Evolutionary conservation across 306 rosid genomes (phyloP), one percentile per base, ranked within the genome.

Genomic region (Corylus heterophylla): DNA sequence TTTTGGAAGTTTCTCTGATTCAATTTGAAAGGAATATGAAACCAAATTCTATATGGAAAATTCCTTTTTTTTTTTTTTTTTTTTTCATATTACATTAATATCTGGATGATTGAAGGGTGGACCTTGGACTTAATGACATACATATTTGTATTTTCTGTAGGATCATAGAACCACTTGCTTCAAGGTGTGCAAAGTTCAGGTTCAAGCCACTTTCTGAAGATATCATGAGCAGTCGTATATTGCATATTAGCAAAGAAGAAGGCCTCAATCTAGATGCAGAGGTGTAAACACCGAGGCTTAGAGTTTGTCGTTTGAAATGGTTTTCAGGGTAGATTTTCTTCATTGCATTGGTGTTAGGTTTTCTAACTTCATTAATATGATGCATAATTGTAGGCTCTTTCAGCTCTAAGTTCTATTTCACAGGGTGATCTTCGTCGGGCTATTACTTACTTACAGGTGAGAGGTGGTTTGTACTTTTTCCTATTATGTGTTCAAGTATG

Each of bases 351-450:
- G 49, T 76, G 61, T 61, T 49, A 64, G 51, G 69, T 39, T 54
- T 59, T 73, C 25, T 47, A 51, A 79, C 52, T 54, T 71, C 50
- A 80, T 80, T 73, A 9, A 70, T 29, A 59, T 85, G 16, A 64
- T 77, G 59, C 63, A 44, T 29, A 20, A 35, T 8, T 79, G 52
- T 39, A 95, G 99, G 97, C 89, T 82, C 94, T 91, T 79, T 89
- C 97, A 75, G 88, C 94, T 59, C 82, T 95, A 61, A 90, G 96
- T 78, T 91, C 88, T 78, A 95, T 93, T 73, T 95, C 99, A 77
- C 93, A 93, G 79, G 99, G 98, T 68, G 99, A 95, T 88, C 97
- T 95, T 71, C 98, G 98, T 68, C 91, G 99, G 81, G 98, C 97
- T 75, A 93, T 95, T 83, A 91, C 96, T 48, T 93, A 89, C 83